Percentiles rank a stretch among this genome's conserved stretches.
Conservation (phyloP, 2,329 filamentous ascomycete species). For the Claviceps cyperi region DNA sequence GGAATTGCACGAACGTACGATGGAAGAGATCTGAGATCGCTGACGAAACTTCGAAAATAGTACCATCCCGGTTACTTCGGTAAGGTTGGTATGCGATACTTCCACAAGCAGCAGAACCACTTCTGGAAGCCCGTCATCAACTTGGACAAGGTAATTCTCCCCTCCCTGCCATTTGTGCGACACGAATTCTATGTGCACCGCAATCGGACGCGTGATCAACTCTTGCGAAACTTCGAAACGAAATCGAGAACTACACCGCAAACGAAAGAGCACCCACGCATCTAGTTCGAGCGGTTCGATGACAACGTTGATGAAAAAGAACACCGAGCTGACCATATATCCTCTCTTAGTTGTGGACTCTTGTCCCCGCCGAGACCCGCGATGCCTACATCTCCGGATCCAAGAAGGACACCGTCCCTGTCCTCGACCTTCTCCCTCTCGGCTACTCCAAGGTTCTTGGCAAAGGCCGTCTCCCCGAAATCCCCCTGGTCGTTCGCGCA, state of each 20-base stretch:
- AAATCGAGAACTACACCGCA: no score
- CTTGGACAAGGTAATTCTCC: slow-evolving; percentile 70
- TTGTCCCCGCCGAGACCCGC: slow-evolving; percentile 84
- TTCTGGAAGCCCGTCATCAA: slow-evolving; percentile 99
- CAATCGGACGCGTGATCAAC: neutral
- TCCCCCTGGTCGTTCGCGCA: slow-evolving; percentile 88
- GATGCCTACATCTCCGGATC: slow-evolving; percentile 73
- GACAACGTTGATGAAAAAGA: no score
- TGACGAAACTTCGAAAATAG: slow-evolving; percentile 30
- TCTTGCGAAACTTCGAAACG: neutral
- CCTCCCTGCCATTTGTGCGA: slow-evolving; percentile 2
- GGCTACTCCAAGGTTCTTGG: slow-evolving; percentile 98
- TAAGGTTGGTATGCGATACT: slow-evolving; percentile 91
- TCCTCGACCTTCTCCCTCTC: slow-evolving; percentile 92
- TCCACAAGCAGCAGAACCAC: slow-evolving; percentile 91
- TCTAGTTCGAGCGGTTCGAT: neutral
- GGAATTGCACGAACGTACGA: neutral
- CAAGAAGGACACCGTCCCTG: slow-evolving; percentile 84
- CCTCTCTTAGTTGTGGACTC: slow-evolving; percentile 66
- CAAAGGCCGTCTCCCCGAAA: slow-evolving; percentile 88
- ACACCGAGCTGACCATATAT: slow-evolving; percentile 13
- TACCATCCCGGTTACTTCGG: slow-evolving; percentile 99
- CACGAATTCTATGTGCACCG: neutral
- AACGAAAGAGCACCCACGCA: neutral
- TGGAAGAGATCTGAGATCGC: slow-evolving; percentile 8